Evolutionary conservation across 495 filamentous ascomycete genomes (phyloP), one percentile per base, ranked within the genome.

Genomic region (Halenospora varia): DNA sequence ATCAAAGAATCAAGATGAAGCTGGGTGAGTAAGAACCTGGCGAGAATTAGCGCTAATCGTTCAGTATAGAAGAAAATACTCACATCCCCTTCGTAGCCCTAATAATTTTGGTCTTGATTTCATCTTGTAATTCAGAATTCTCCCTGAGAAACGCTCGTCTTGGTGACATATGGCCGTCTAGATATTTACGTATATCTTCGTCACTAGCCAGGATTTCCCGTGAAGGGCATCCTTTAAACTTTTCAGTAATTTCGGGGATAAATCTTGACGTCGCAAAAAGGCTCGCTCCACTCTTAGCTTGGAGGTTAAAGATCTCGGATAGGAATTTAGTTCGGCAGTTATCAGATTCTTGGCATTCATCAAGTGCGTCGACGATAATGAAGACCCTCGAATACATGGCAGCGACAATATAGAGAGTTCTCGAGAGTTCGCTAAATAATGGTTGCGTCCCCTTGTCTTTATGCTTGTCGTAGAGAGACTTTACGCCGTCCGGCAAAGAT

Each of bases 331-430:
- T 57, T 42, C 67, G 63, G 58, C 65, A 64, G 22, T 63, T 66
- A 58, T 72, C 58, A 39, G 65, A 25, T 17, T 47, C 55, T 48
- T 41, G 35, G 49, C 69, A 73, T 59, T 79, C 76, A 58, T 79
- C 75, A 3, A 79, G 61, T 44, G 75, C 76, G 53, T 80, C 77
- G 15, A 80, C 55, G 17, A 82, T 58, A 40, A 81, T 62, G 55
- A 73, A 75, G n/a, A 68, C 57, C 40, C 49, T 64, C 10, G 67
- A 65, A 53, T 65, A 72, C 3, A 24, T 51, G 0, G 52, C 25
- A 35, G 52, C 60, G 10, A 71, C 57, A 15, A 59, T 61, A 1
- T 68, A 53, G 6, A 79, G 61, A 47, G 61, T 57, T 49, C 26
- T 60, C 3, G 61, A 64, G 15, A 72, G 23, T 54, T 74, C 73